Base-by-base conservation (phyloP, 192 early-diverging fungal genomes). In the Podila verticillata region DNA sequence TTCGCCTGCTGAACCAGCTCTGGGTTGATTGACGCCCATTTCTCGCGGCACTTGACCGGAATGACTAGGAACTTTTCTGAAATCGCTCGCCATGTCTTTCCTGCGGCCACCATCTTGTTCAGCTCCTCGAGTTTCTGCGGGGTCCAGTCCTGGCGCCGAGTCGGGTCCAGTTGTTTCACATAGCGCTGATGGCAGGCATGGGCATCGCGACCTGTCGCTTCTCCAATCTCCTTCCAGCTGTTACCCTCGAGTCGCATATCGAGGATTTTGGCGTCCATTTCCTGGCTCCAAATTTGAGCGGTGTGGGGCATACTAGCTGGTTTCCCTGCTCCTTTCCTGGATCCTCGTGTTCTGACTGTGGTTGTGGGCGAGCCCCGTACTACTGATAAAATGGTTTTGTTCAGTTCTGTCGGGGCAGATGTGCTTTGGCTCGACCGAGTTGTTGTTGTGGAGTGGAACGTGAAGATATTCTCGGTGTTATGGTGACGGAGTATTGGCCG, bases 211-310 rank as follows among this genome's bases (percentile, higher is more conserved):
- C 57, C 61, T 1, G 72, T 5, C 3, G 61, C 70, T 0, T 32
- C 70, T 10, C 61, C 77, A 39, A 80, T 72, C 32, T 80, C 77
- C 10, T 67, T n/a, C 77, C 77, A 80, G 47, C 44, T 63, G 32
- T 63, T 51, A 7, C 77, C 77, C 31, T 80, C 77, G 24, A 80
- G 39, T 35, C 77, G 64, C 66, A 80, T 58, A 2, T 80, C 70
- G 12, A 72, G 17, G 20, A 80, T 57, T 26, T 68, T 63, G 28
- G 51, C 32, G 34, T 80, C 70, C 35, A 72, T 22, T 39, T 80
- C 77, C 0, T 58, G 70, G 5, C 65, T 68, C 75, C 75, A 79
- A 1, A 19, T 9, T 26, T 49, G 28, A 28, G 60, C 2, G 1
- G 24, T 29, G 4, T 26, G 26, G 7, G 48, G 4, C 19, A 24